Percentiles rank a stretch among this genome's conserved stretches.
Evolutionary conservation across 2,329 filamentous ascomycete species (phyloP).

Genomic region (Stromatinia cepivora): DNA sequence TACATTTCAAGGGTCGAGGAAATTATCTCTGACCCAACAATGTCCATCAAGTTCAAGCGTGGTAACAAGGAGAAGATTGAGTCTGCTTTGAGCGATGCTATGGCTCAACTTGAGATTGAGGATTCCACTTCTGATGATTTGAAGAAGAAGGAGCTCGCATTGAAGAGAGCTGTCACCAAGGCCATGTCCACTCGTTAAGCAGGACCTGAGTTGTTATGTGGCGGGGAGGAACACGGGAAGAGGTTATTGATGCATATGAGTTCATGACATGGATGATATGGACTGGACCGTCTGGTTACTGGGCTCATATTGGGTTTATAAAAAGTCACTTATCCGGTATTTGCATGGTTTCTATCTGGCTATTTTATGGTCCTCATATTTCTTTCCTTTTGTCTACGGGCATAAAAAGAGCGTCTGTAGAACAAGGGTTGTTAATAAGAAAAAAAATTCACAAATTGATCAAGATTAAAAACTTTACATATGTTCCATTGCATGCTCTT

Average conservation of each 20-base stretch:
- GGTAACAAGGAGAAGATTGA: slow-evolving; percentile 99
- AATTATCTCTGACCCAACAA: slow-evolving; percentile 93
- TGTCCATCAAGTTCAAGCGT: slow-evolving; percentile 97
- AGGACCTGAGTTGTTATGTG: slow-evolving; percentile 29
- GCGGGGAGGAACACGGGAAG: slow-evolving; percentile 29
- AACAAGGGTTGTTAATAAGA: slow-evolving; percentile 40
- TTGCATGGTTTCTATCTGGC: slow-evolving; percentile 38
- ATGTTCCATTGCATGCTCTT: neutral
- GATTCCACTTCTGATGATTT: slow-evolving; percentile 90
- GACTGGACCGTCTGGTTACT: slow-evolving; percentile 40
- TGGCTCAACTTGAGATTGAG: slow-evolving; percentile 95
- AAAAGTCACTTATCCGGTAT: slow-evolving; percentile 39
- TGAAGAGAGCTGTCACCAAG: slow-evolving; percentile 98
- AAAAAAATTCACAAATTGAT: slow-evolving; percentile 30
- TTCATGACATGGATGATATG: slow-evolving; percentile 41
- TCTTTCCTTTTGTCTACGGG: slow-evolving; percentile 37
- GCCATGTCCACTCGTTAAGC: slow-evolving; percentile 82
- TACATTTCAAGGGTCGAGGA: slow-evolving; percentile 99
- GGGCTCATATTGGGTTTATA: slow-evolving; percentile 37
- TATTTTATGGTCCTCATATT: slow-evolving; percentile 35
- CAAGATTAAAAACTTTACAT: slow-evolving; percentile 23
- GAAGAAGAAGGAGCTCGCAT: slow-evolving; percentile 99
- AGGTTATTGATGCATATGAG: slow-evolving; percentile 38
- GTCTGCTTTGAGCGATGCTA: slow-evolving; percentile 92
- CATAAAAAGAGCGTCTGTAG: slow-evolving; percentile 42